Conservation (phyloP, 306 rosid species). For the Neltuma alba region DNA sequence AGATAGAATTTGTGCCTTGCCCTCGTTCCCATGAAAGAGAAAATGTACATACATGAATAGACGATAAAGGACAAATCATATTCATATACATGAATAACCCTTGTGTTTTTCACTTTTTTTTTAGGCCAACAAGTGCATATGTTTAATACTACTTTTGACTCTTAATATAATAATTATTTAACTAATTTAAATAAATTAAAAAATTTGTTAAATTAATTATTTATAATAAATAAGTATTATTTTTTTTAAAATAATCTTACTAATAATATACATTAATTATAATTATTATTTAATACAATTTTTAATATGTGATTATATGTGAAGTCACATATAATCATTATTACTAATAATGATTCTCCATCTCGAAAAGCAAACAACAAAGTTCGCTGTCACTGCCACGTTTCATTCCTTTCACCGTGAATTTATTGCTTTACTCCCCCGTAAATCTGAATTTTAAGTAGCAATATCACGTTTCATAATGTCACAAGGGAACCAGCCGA, state of each 20-base stretch:
- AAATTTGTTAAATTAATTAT: too few species aligned
- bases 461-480: constrained; percentile 16
- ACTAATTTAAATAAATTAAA: too few species aligned
- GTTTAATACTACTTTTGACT: too few species aligned
- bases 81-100: neutral
- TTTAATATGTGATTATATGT: too few species aligned
- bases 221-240: too few species aligned
- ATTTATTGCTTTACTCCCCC: neutral
- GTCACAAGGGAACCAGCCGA: neutral
- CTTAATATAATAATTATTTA: too few species aligned
- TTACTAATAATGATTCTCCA: neutral
- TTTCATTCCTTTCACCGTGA: constrained; percentile 34
- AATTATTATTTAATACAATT: too few species aligned
- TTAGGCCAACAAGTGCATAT: neutral
- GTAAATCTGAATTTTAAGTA: neutral
- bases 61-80: constrained; percentile 32
- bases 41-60: neutral
- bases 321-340: neutral
- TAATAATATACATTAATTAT: too few species aligned
- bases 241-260: too few species aligned
- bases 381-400: constrained; percentile 33
- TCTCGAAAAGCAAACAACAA: constrained; percentile 7
- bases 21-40: constrained; percentile 16
- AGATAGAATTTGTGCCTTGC: constrained; percentile 55
- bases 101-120: neutral